Percentiles rank a stretch among this genome's conserved stretches.
Evolutionary conservation across 1,284 basidiomycete genomes (phyloP).

Genomic region (Trichosporon sp.): DNA sequence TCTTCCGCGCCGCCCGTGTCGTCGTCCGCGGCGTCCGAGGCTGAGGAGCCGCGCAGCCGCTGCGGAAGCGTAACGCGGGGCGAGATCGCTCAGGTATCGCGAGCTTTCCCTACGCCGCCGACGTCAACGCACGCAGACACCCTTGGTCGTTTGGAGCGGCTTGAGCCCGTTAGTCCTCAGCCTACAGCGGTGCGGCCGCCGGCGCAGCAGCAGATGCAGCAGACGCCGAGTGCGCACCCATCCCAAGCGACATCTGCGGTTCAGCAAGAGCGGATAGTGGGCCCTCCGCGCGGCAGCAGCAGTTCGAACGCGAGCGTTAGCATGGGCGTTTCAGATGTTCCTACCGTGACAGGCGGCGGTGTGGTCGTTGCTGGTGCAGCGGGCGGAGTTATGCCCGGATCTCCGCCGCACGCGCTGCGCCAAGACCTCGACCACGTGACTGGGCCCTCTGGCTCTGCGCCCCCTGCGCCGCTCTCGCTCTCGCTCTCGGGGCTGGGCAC

Average conservation of each 20-base stretch:
- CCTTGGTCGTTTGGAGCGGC: background rate
- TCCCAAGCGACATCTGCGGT: background rate
- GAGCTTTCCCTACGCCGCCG: background rate
- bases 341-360: background rate
- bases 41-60: background rate
- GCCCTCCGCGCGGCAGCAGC: background rate
- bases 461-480: no score
- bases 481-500: no score
- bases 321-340: background rate
- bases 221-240: no score
- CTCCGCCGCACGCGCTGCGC: background rate
- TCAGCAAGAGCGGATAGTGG: background rate
- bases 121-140: background rate
- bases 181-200: background rate
- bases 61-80: background rate
- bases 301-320: no score
- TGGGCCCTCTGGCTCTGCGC: no score
- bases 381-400: background rate
- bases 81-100: background rate
- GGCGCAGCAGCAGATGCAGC: no score
- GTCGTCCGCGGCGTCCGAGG: no score
- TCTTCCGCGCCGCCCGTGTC: no score
- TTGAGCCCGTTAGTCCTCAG: background rate
- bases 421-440: background rate
- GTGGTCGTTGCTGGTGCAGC: no score